Evolutionary conservation across 2,329 filamentous ascomycete genomes (phyloP).

Genomic region (Trichoderma citrinoviride): DNA sequence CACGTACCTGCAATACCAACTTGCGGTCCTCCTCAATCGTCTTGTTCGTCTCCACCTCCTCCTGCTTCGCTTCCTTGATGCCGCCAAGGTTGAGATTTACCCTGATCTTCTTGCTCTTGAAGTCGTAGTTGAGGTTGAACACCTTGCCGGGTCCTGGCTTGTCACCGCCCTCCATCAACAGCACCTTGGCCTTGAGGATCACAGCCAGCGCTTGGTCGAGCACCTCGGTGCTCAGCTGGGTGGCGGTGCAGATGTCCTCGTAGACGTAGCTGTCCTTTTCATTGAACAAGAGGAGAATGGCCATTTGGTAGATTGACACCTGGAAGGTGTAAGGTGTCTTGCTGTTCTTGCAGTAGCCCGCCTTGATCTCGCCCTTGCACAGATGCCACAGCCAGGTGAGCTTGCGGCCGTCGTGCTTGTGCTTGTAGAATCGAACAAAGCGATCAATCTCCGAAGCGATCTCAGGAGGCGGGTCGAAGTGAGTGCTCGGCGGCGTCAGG

Average conservation of each 20-base stretch:
- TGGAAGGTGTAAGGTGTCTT: constrained; percentile 96
- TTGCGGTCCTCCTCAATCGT: constrained; percentile 98
- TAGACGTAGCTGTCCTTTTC: constrained; percentile 82
- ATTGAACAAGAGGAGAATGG: constrained; percentile 90
- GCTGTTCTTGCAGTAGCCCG: constrained; percentile 82
- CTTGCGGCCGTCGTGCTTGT: constrained; percentile 95
- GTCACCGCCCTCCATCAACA: constrained; percentile 64
- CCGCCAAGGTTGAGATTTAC: constrained; percentile 94
- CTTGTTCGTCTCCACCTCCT: constrained; percentile 97
- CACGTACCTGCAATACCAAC: constrained; percentile 87
- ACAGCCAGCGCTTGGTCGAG: constrained; percentile 84
- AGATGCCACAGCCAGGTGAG: constrained; percentile 98
- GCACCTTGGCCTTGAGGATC: constrained; percentile 88
- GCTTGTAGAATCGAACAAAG: constrained; percentile 87
- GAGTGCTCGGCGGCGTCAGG: constrained; percentile 78
- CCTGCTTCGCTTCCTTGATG: constrained; percentile 93
- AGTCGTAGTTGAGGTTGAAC: constrained; percentile 86
- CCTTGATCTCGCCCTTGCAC: constrained; percentile 94
- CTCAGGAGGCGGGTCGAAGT: constrained; percentile 82
- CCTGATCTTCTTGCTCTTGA: constrained; percentile 98
- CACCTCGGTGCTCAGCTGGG: constrained; percentile 74
- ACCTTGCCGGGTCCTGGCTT: constrained; percentile 76
- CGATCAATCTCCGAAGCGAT: constrained; percentile 85
- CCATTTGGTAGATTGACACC: constrained; percentile 98
- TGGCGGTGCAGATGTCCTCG: constrained; percentile 80